Base-by-base conservation (phyloP, 2,329 filamentous ascomycete species). In the Tolypocladium ophioglossoides region DNA sequence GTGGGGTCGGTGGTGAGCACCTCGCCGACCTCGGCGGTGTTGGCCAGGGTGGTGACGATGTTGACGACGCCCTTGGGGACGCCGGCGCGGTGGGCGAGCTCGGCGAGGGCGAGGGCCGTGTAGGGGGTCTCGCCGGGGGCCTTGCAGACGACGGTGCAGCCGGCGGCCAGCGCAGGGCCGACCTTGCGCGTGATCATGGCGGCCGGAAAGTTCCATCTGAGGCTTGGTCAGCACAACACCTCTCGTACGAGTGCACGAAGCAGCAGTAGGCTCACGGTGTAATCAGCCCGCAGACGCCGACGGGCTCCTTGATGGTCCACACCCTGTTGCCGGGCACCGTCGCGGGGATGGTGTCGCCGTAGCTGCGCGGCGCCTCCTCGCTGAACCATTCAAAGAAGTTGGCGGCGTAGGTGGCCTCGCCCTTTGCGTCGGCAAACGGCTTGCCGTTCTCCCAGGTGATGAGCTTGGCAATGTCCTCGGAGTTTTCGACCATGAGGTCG, bases 381-480 rank as follows among this genome's bases (percentile, higher is more conserved):
- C 80, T 83, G 69, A 91, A 91, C 87, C 87, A 91, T 70, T 89
- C 85, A 57, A 89, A 81, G 69, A 90, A 91, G 67, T 78, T 83
- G 55, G 87, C 83, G 10, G 87, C 86, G 63, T 91, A 91, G 38
- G 76, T 74, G 9, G 84, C 82, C 72, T 91, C 87, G 39, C 83
- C 85, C 66, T 81, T 82, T 38, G 87, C 85, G 65, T 91, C 87
- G 34, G 86, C 82, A 32, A 87, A 65, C 1, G 90, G 88, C 75
- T 95, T 95, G 59, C 90, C 90, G 61, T 95, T 95, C 74, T 95
- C 90, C 84, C 86, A 89, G 40, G 89, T 94, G 64, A 95, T 91
- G 57, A 95, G 77, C 57, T 78, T 89, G 9, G 89, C 87, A 35
- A 95, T 75, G 66, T 95, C 90, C 34, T 91, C 88, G 49, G 81